These are phyloP conservation scores for Ceratobasidium sp. DNA, from an alignment of 1,284 basidiomycete genomes.

Conservation along the genomic window DNA sequence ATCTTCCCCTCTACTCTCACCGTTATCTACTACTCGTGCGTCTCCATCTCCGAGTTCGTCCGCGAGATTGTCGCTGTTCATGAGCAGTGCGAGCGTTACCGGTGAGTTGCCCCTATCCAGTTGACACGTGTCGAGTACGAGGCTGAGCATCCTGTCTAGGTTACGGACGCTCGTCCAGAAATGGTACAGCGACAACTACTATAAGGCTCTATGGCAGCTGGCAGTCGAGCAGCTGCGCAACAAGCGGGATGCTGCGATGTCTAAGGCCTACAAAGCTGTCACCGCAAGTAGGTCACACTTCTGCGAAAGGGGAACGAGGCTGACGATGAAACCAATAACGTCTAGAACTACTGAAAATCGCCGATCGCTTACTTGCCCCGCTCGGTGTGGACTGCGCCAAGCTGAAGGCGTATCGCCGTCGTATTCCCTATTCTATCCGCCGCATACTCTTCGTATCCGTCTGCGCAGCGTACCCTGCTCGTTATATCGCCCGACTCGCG, in stretches of 20 bases:
- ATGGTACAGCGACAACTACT: background rate
- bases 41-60: background rate
- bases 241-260: no score
- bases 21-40: background rate
- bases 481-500: background rate
- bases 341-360: no score
- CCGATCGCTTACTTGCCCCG: no score
- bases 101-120: slow-evolving; percentile 15
- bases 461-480: background rate
- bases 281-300: no score
- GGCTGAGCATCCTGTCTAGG: background rate
- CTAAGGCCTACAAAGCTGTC: no score
- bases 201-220: background rate
- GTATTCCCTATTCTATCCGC: background rate
- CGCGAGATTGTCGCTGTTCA: background rate
- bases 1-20: background rate
- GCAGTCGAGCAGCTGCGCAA: no score
- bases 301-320: no score
- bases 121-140: no score
- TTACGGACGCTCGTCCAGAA: background rate
- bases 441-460: no score
- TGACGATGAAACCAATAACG: no score
- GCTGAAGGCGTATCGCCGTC: background rate
- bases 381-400: no score
- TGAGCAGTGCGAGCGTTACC: no score